Conservation (phyloP, 2,329 filamentous ascomycete genomes). For the Aaosphaeria arxii region DNA sequence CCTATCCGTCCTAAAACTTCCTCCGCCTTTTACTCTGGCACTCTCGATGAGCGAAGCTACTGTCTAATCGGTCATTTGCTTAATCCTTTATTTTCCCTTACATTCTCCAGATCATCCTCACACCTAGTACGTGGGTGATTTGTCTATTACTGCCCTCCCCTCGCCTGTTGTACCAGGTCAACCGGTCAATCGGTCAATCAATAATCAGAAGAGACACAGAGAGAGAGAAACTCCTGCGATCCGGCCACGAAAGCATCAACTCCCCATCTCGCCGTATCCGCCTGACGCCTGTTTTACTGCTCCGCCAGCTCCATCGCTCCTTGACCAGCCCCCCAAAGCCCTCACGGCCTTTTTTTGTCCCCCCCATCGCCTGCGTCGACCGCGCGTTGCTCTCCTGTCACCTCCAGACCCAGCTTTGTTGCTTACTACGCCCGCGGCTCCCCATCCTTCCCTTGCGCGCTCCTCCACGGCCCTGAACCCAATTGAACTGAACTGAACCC, state of each 20-base stretch:
- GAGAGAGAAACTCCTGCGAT: not conserved
- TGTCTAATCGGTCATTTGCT: constrained; percentile 23
- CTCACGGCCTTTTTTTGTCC: too few species aligned
- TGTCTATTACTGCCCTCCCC: constrained; percentile 31
- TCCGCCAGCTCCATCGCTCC: constrained; percentile 21
- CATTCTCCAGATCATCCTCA: constrained; percentile 32
- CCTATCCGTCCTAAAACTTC: not conserved
- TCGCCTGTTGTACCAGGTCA: constrained; percentile 12
- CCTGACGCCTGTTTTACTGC: constrained; percentile 7
- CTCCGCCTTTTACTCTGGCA: constrained; percentile 1
- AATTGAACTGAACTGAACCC: too few species aligned
- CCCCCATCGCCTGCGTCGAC: constrained; percentile 8
- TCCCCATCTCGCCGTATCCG: constrained; percentile 4
- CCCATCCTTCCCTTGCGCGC: too few species aligned
- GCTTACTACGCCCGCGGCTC: too few species aligned
- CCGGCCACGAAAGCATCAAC: not conserved
- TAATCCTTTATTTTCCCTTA: constrained; percentile 36
- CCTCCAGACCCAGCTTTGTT: too few species aligned
- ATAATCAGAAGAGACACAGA: constrained; percentile 22
- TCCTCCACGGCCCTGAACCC: too few species aligned
- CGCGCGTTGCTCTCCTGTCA: constrained; percentile 2
- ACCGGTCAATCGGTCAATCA: constrained; percentile 14
- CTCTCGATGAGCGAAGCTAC: constrained; percentile 19
- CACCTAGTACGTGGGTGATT: constrained; percentile 16
- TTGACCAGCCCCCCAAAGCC: constrained; percentile 12